Base-by-base conservation (phyloP, 1,284 basidiomycete species). In the Trichosporon sp. region DNA sequence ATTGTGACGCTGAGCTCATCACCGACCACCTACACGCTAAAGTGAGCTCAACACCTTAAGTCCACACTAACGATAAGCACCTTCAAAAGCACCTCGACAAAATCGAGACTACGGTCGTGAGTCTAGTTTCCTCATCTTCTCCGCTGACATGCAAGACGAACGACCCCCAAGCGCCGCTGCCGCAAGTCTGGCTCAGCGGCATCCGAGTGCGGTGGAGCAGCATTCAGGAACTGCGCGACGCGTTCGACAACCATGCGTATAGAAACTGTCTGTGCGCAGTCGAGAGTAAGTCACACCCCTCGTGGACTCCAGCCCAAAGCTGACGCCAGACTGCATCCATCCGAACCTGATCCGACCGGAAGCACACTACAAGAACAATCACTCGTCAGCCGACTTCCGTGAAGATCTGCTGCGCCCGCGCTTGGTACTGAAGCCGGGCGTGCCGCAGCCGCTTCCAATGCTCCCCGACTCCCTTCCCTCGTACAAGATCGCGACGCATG, bases 281-380 rank as follows among this genome's bases (percentile, higher is more conserved):
- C 14, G 32, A 67, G 56, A 43, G 66, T 67, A 35, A 26, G 66
- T 67, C n/a, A 6, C 46, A n/a, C 40, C 5, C 10, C 7, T 31
- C 19, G 37, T 38, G 10, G 16, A 16, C 7, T 7, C 14, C 16
- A 12, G 5, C n/a, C 12, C 79, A 19, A 14, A 37, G 51, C 66
- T 67, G 66, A 67, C 48, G 1, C n/a, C 43, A 67, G 66, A 67
- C 51, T 67, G 66, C 19, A 11, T 48, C 5, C 35, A 51, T 31
- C 66, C 51, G 19, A 10, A 66, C 31, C 19, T 66, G 21, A n/a
- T 66, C 3, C 40, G 43, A 26, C 65, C 65, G 1, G 59, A 63
- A 32, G 43, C 65, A 46, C 65, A 66, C 65, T 66, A 66, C 65
- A 66, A 66, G 26, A 66, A 48, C 43, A 21, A 6, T 14, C 31